Conservation (phyloP, 257 asterid genomes). For the Fraxinus pennsylvanica region DNA sequence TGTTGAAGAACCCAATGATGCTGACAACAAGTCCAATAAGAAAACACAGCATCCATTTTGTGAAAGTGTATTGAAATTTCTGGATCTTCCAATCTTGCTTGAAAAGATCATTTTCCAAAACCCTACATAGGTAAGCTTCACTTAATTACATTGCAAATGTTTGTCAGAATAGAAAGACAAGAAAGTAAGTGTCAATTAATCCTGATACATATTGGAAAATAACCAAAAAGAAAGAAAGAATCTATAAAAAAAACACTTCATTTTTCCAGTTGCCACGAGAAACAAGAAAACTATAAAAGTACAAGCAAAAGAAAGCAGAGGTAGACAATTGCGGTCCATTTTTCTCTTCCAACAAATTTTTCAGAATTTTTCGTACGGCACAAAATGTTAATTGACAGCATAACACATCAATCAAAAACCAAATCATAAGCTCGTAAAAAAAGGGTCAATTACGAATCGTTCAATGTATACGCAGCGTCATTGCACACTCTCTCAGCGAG, state of each 20-base stretch:
- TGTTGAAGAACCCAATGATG: constrained; percentile 84
- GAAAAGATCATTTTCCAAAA: constrained; percentile 69
- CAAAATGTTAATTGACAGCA: neutral
- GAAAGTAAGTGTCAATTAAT: neutral
- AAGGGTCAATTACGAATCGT: neutral
- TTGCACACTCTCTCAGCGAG: neutral
- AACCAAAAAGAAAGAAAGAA: neutral
- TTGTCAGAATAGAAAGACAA: neutral
- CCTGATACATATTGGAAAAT: neutral
- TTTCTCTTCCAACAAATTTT: neutral
- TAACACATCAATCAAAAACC: neutral
- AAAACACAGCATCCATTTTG: constrained; percentile 85
- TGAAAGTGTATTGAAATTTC: constrained; percentile 64
- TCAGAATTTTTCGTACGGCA: neutral
- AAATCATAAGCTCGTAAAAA: neutral
- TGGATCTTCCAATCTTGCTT: constrained; percentile 76
- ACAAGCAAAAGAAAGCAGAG: neutral
- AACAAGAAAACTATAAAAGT: neutral
- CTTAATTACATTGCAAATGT: constrained; percentile 11
- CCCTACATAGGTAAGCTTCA: constrained; percentile 50
- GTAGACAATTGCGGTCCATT: neutral
- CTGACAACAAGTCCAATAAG: constrained; percentile 72
- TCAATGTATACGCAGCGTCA: neutral
- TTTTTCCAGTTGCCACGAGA: neutral
- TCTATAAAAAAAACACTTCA: no score